These are phyloP conservation scores for Cornus kousa DNA, from an alignment of 148 eudicot genomes.

Conservation along the genomic window DNA sequence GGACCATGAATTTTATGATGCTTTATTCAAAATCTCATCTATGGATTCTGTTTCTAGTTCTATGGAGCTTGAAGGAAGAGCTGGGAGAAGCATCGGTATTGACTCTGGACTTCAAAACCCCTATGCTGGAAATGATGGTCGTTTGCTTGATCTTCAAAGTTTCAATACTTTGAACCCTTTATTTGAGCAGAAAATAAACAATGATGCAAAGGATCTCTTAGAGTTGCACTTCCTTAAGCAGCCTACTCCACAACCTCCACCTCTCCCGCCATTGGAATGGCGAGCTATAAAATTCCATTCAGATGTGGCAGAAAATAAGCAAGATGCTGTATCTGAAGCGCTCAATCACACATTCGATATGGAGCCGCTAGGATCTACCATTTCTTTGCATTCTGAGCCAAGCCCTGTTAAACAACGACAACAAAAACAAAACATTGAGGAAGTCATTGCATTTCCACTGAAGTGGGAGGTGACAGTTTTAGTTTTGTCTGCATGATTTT, in stretches of 20 bases:
- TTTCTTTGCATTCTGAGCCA: conserved; percentile 36
- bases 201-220: conserved; percentile 19
- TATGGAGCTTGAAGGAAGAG: conserved; percentile 32
- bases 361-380: conserved; percentile 28
- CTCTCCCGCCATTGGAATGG: conserved; percentile 91
- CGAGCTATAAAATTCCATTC: conserved; percentile 39
- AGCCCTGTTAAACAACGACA: conserved; percentile 32
- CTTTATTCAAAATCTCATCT: conserved; percentile 48
- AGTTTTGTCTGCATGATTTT: background rate
- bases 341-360: conserved; percentile 28
- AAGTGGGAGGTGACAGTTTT: conserved; percentile 39
- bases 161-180: conserved; percentile 44
- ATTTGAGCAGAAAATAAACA: conserved; percentile 37
- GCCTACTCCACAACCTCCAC: conserved; percentile 57
- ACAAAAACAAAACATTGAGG: conserved; percentile 27
- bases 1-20: conserved; percentile 46
- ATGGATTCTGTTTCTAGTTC: conserved; percentile 64
- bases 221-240: conserved; percentile 33
- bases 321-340: conserved; percentile 18
- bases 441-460: conserved; percentile 19
- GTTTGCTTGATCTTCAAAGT: conserved; percentile 44
- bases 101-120: conserved; percentile 23
- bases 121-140: conserved; percentile 23
- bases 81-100: conserved; percentile 16
- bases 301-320: conserved; percentile 31